These are phyloP conservation scores for Ambispora gerdemannii DNA, from an alignment of 192 early-diverging fungal species.

Conservation along the genomic window DNA sequence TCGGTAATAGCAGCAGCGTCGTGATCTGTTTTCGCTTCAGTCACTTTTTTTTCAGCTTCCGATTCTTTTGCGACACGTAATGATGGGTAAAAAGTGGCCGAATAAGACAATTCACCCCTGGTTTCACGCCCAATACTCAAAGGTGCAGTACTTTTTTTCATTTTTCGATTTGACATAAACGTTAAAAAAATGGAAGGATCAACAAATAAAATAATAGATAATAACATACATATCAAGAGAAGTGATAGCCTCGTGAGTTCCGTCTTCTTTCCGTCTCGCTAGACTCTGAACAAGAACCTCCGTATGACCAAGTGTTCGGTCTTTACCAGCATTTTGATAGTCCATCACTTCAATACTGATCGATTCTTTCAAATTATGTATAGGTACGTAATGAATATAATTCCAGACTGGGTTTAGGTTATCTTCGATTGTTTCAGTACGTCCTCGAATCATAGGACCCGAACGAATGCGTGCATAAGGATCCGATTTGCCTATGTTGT, in stretches of 20 bases:
- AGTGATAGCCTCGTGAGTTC: constrained; percentile 28
- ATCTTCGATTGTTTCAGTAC: constrained; percentile 68
- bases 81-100: constrained; percentile 23
- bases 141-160: constrained; percentile 4
- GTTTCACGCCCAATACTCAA: not conserved
- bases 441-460: constrained; percentile 53
- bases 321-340: constrained; percentile 69
- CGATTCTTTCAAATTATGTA: constrained; percentile 64
- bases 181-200: not conserved
- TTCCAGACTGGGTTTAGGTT: constrained; percentile 75
- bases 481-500: constrained; percentile 67
- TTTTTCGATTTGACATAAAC: not conserved
- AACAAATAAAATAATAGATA: not conserved
- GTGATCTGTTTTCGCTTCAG: not conserved
- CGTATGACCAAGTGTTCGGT: constrained; percentile 67
- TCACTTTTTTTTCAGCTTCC: not conserved
- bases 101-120: constrained; percentile 4
- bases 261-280: constrained; percentile 27
- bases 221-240: constrained; percentile 32
- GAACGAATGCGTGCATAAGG: constrained; percentile 73
- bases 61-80: not conserved
- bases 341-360: constrained; percentile 71
- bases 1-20: not conserved
- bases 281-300: constrained; percentile 28
- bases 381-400: constrained; percentile 73